A percentile compares a stretch with the other conserved stretches of the same genome.
These are phyloP conservation scores for Magnolia officinalis DNA, from an alignment of 164 flowering plant species.

Conservation along the genomic window DNA sequence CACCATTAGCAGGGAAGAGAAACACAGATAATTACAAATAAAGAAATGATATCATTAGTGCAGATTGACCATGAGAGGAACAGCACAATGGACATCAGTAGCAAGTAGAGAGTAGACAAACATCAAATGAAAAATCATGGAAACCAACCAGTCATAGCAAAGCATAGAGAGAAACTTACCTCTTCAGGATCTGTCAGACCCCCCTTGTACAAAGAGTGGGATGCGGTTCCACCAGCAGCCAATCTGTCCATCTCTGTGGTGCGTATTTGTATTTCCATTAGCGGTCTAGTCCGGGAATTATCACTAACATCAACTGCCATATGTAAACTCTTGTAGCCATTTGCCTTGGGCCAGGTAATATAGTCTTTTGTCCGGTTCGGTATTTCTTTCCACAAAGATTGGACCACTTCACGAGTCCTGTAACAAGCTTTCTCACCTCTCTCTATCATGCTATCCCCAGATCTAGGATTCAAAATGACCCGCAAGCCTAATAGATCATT, in stretches of 20 bases:
- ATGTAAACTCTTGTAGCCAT: conserved; percentile 88
- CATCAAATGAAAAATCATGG: neutral
- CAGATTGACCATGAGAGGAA: neutral
- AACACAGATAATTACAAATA: neutral
- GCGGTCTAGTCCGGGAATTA: conserved; percentile 44
- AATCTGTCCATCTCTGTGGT: conserved; percentile 76
- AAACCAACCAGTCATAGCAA: neutral
- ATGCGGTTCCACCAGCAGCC: conserved; percentile 77
- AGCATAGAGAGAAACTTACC: conserved; percentile 32
- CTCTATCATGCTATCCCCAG: conserved; percentile 28
- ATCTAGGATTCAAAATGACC: conserved; percentile 57
- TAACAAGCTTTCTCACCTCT: conserved; percentile 74
- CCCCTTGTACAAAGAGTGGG: conserved; percentile 83
- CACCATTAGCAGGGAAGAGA: neutral
- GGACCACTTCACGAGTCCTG: conserved; percentile 60
- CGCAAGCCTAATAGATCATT: conserved; percentile 75
- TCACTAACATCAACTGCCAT: conserved; percentile 88
- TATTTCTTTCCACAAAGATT: conserved; percentile 73
- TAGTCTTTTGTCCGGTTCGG: conserved; percentile 76
- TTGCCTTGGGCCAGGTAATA: conserved; percentile 73
- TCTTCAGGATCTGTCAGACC: conserved; percentile 88
- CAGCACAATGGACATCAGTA: neutral
- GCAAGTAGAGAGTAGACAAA: neutral
- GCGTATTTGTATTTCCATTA: conserved; percentile 87
- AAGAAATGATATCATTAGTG: neutral